Evolutionary conservation across 2,329 filamentous ascomycete genomes (phyloP).

Genomic region (Fusarium albosuccineum): DNA sequence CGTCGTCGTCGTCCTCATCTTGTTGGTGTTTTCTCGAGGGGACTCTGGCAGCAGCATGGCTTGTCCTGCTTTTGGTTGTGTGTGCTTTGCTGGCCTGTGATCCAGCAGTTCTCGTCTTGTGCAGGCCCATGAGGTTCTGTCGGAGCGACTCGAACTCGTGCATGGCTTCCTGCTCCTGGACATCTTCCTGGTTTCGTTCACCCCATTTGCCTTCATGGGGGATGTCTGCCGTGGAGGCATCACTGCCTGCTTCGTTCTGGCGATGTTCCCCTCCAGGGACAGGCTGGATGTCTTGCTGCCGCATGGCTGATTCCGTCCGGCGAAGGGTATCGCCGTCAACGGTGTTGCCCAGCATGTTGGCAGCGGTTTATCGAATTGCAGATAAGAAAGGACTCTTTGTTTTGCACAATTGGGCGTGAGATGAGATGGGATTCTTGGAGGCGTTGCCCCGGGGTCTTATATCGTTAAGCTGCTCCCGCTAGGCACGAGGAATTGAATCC

Average conservation of each 20-base stretch:
- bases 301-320: conserved; percentile 48
- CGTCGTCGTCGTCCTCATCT: conserved; percentile 50
- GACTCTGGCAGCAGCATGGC: conserved; percentile 21
- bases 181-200: conserved; percentile 52
- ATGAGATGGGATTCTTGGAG: not conserved
- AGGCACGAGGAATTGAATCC: too few species aligned
- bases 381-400: too few species aligned
- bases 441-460: too few species aligned
- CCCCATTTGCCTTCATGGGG: conserved; percentile 50
- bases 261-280: conserved; percentile 30
- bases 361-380: not conserved
- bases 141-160: conserved; percentile 53
- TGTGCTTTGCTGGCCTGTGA: conserved; percentile 46
- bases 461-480: too few species aligned
- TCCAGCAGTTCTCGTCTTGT: conserved; percentile 52
- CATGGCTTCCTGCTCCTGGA: conserved; percentile 51
- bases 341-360: conserved; percentile 51
- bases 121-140: conserved; percentile 51
- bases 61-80: conserved; percentile 17
- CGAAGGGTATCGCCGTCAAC: conserved; percentile 51
- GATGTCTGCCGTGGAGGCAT: conserved; percentile 37
- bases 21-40: conserved; percentile 39
- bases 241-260: conserved; percentile 22
- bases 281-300: conserved; percentile 41
- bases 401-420: not conserved